phyloP scores from a whole-genome alignment of 306 rosid genomes.

The Sindora glabra region DNA sequence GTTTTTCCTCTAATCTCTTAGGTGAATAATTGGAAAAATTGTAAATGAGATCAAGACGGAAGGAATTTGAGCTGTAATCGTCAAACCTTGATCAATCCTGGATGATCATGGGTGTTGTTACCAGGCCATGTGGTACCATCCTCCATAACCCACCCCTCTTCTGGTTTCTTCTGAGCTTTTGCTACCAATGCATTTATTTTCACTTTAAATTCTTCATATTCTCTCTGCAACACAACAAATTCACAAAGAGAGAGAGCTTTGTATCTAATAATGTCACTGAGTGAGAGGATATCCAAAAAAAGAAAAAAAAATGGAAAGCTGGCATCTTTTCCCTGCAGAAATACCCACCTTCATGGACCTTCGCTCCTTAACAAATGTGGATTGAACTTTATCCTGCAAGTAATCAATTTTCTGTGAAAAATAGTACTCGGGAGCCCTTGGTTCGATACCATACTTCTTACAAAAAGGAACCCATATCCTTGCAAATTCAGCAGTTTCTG shows the following conservation, averaged over 20 bases:
- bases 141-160: conserved; percentile 76
- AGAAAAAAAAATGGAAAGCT: too few species aligned
- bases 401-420: conserved; percentile 72
- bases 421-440: conserved; percentile 82
- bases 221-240: conserved; percentile 40
- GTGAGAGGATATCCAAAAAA: background rate
- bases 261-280: background rate
- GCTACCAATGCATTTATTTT: conserved; percentile 76
- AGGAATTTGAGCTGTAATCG: background rate
- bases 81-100: conserved; percentile 88
- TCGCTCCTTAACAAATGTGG: conserved; percentile 80
- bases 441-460: conserved; percentile 69
- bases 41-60: background rate
- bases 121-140: conserved; percentile 98
- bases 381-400: conserved; percentile 68
- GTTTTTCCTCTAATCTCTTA: too few species aligned
- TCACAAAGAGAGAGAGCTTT: background rate
- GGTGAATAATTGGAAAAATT: background rate
- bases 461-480: conserved; percentile 93
- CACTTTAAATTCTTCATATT: conserved; percentile 90
- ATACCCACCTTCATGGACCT: conserved; percentile 62
- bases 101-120: conserved; percentile 79
- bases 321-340: background rate
- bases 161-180: conserved; percentile 76
- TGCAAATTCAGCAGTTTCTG: conserved; percentile 94